Percentiles rank a stretch among this genome's conserved stretches.
phyloP scores from a whole-genome alignment of 306 rosid genomes.

The Amphicarpaea edgeworthii region DNA sequence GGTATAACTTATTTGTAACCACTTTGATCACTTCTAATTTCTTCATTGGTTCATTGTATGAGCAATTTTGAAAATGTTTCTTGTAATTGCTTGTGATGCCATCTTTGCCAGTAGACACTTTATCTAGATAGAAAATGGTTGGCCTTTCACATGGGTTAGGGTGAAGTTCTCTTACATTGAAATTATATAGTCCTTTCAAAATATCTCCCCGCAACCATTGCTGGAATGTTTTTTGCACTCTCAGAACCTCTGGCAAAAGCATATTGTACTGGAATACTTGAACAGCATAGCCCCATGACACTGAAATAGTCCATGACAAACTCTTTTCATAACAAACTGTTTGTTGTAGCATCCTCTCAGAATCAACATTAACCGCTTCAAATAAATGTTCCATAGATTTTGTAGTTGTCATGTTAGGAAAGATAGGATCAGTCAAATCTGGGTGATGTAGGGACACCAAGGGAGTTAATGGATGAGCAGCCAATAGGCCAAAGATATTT shows the following conservation, averaged over 20 bases:
- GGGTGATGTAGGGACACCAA: slow-evolving; percentile 77
- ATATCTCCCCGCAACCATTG: slow-evolving; percentile 54
- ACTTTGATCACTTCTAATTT: slow-evolving; percentile 68
- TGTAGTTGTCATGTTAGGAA: slow-evolving; percentile 66
- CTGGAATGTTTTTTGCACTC: slow-evolving; percentile 61
- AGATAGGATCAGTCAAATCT: slow-evolving; percentile 62
- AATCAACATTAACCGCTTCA: slow-evolving; percentile 62
- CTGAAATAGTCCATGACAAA: slow-evolving; percentile 70
- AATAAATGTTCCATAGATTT: slow-evolving; percentile 66
- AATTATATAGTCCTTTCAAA: slow-evolving; percentile 51
- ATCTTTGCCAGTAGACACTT: slow-evolving; percentile 45
- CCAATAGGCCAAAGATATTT: slow-evolving; percentile 71
- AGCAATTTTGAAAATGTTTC: slow-evolving; percentile 60
- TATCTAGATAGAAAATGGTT: slow-evolving; percentile 63
- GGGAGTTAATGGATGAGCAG: slow-evolving; percentile 87
- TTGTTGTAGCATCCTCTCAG: slow-evolving; percentile 76
- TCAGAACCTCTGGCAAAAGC: slow-evolving; percentile 60
- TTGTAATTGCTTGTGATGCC: slow-evolving; percentile 60
- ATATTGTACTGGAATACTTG: slow-evolving; percentile 61
- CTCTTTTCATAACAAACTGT: slow-evolving; percentile 73
- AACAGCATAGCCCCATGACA: slow-evolving; percentile 94
- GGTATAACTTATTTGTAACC: slow-evolving; percentile 63
- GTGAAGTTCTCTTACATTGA: slow-evolving; percentile 52
- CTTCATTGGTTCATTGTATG: slow-evolving; percentile 52
- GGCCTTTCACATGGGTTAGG: slow-evolving; percentile 69